A percentile compares a stretch with the other conserved stretches of the same genome.
Conservation (phyloP, 352 stramenopile species). For the Plasmopara muralis region DNA sequence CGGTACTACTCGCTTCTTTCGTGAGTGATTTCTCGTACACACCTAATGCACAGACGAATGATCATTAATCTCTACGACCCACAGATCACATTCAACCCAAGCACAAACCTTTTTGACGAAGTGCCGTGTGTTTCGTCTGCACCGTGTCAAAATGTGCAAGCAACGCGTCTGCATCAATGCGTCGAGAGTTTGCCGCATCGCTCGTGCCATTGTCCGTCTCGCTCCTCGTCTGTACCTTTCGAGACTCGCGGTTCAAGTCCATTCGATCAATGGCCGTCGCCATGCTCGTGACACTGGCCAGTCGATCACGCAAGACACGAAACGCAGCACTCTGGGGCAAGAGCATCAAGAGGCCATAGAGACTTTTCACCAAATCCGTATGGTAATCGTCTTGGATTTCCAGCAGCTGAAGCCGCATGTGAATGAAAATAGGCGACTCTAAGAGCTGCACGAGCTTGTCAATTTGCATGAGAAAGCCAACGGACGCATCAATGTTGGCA, state of each 20-base stretch:
- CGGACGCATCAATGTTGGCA: constrained; percentile 94
- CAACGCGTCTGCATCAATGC: constrained; percentile 47
- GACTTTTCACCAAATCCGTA: constrained; percentile 93
- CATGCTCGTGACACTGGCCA: constrained; percentile 85
- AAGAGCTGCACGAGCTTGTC: constrained; percentile 99
- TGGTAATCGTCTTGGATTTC: constrained; percentile 94
- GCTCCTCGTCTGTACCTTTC: constrained; percentile 15
- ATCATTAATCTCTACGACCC: too few relatives aligned
- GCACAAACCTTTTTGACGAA: constrained; percentile 57
- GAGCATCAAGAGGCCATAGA: constrained; percentile 97
- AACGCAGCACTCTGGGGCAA: constrained; percentile 91
- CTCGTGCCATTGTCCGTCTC: constrained; percentile 9
- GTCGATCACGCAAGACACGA: constrained; percentile 71
- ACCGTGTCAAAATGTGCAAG: constrained; percentile 72
- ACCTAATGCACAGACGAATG: too few relatives aligned
- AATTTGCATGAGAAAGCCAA: constrained; percentile 98
- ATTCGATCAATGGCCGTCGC: constrained; percentile 74
- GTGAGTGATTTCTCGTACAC: constrained; percentile 61
- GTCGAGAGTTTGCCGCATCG: constrained; percentile 12
- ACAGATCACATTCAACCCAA: too few relatives aligned
- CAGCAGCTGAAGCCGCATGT: constrained; percentile 96
- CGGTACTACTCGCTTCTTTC: constrained; percentile 31
- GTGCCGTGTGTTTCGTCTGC: constrained; percentile 61
- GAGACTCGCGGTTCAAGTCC: constrained; percentile 38
- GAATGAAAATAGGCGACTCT: constrained; percentile 98